Percentiles rank a stretch among this genome's conserved stretches.
Evolutionary conservation across 331 rosid genomes (phyloP).

Genomic region (Malus hybrid): DNA sequence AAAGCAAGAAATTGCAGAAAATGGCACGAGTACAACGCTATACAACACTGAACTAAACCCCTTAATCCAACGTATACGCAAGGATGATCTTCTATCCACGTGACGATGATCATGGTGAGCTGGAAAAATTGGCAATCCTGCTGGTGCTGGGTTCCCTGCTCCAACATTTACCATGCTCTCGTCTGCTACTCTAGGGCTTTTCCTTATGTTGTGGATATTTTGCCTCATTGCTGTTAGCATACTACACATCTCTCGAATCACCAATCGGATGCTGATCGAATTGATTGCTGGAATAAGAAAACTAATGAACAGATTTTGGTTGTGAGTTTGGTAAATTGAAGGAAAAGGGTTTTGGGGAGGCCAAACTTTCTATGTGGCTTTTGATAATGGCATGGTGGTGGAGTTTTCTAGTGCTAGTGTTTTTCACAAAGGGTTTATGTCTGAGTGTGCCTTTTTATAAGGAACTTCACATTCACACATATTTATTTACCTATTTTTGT

Average conservation of each 20-base stretch:
- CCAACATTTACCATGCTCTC: slow-evolving; percentile 42
- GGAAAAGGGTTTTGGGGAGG: slow-evolving; percentile 1
- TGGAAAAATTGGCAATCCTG: slow-evolving; percentile 26
- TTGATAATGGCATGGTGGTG: slow-evolving; percentile 47
- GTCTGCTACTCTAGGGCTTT: slow-evolving; percentile 67
- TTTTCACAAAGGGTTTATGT: slow-evolving; percentile 45
- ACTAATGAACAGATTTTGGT: background rate
- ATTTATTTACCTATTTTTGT: slow-evolving; percentile 4
- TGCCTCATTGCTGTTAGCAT: slow-evolving; percentile 38
- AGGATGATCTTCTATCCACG: slow-evolving; percentile 23
- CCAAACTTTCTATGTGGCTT: slow-evolving; percentile 4
- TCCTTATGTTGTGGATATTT: slow-evolving; percentile 53
- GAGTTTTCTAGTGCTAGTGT: slow-evolving; percentile 50
- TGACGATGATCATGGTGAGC: slow-evolving; percentile 14
- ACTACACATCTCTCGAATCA: slow-evolving; percentile 32
- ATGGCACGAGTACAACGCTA: slow-evolving; percentile 42
- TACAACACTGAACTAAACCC: slow-evolving; percentile 36
- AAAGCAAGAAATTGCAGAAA: slow-evolving; percentile 56
- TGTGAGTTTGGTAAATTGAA: slow-evolving; percentile 3
- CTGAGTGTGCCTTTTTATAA: slow-evolving; percentile 18
- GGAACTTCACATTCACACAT: slow-evolving; percentile 14
- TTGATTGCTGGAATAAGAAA: background rate
- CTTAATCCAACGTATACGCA: background rate
- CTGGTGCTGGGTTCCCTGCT: slow-evolving; percentile 17
- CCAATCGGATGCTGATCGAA: background rate